These are phyloP conservation scores for Phytophthora lateralis DNA, from an alignment of 352 stramenopile species.

Conservation along the genomic window DNA sequence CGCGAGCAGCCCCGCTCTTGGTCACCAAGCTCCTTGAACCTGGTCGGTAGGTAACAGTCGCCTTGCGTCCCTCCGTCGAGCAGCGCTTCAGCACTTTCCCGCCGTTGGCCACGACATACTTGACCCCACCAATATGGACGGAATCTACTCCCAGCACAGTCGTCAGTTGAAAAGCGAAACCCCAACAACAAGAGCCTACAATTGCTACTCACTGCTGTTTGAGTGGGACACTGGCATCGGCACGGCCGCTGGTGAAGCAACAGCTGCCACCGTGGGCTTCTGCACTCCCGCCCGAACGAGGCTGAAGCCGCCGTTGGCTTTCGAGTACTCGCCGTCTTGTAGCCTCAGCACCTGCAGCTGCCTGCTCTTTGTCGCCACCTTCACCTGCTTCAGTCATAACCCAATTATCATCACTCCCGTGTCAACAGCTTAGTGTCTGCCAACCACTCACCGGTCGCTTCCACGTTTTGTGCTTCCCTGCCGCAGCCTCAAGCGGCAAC, in stretches of 20 bases:
- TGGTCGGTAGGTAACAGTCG: slow-evolving; percentile 8
- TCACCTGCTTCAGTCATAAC: slow-evolving; percentile 26
- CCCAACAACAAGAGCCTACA: neutral
- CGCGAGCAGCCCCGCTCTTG: slow-evolving; percentile 36
- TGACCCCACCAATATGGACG: slow-evolving; percentile 50
- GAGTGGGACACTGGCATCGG: slow-evolving; percentile 15
- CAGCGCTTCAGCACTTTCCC: slow-evolving; percentile 55
- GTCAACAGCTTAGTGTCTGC: neutral
- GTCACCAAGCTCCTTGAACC: slow-evolving; percentile 28
- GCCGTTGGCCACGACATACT: slow-evolving; percentile 48
- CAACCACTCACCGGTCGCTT: slow-evolving; percentile 35
- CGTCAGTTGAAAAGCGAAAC: neutral
- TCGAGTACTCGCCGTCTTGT: slow-evolving; percentile 78
- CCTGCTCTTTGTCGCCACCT: slow-evolving; percentile 41
- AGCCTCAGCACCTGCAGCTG: slow-evolving; percentile 60
- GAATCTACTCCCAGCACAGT: slow-evolving; percentile 33
- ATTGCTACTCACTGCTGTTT: slow-evolving; percentile 22
- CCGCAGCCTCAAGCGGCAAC: neutral
- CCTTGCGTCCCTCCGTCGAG: slow-evolving; percentile 30
- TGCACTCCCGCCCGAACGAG: slow-evolving; percentile 66
- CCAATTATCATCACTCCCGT: slow-evolving; percentile 9
- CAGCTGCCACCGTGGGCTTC: slow-evolving; percentile 20
- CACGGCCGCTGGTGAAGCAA: slow-evolving; percentile 5
- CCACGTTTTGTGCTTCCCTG: slow-evolving; percentile 34
- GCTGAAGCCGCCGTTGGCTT: slow-evolving; percentile 72